phyloP scores from a whole-genome alignment of 345 rosid species.

The Lumnitzera racemosa region DNA sequence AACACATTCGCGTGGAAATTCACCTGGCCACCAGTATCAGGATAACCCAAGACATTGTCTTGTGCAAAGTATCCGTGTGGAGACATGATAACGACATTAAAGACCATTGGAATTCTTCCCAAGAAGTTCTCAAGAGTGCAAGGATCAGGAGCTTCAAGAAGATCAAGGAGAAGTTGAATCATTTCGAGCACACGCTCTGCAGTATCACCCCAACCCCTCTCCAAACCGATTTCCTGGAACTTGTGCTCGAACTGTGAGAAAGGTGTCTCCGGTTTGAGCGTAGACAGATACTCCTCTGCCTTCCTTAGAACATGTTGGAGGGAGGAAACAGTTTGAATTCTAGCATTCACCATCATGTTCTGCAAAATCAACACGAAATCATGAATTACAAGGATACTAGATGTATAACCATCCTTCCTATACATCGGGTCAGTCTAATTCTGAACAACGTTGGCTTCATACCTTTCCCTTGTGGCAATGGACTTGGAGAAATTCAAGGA shows the following conservation, averaged over 20 bases:
- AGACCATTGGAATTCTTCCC: constrained; percentile 84
- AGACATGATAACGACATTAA: constrained; percentile 83
- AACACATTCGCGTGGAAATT: constrained; percentile 1
- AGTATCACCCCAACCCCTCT: constrained; percentile 94
- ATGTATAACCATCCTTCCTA: neutral
- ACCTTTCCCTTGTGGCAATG: constrained; percentile 87
- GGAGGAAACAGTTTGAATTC: constrained; percentile 51
- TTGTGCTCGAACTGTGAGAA: constrained; percentile 53
- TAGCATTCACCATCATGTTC: constrained; percentile 78
- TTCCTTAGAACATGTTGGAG: constrained; percentile 72
- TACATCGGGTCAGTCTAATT: too few relatives aligned
- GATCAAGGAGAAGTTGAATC: constrained; percentile 88
- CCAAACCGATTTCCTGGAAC: constrained; percentile 91
- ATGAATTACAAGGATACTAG: neutral
- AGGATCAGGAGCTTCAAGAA: constrained; percentile 95
- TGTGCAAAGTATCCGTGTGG: constrained; percentile 98
- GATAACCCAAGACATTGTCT: constrained; percentile 92
- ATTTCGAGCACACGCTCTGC: constrained; percentile 74
- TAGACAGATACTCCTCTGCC: constrained; percentile 75
- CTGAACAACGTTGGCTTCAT: neutral
- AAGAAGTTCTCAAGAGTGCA: constrained; percentile 90
- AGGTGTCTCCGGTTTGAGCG: constrained; percentile 44
- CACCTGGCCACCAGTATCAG: constrained; percentile 98
- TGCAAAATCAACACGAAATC: constrained; percentile 21
- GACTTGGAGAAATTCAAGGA: constrained; percentile 78